phyloP scores from a whole-genome alignment of 2,329 filamentous ascomycete genomes.

The Nannizzia gypsea region DNA sequence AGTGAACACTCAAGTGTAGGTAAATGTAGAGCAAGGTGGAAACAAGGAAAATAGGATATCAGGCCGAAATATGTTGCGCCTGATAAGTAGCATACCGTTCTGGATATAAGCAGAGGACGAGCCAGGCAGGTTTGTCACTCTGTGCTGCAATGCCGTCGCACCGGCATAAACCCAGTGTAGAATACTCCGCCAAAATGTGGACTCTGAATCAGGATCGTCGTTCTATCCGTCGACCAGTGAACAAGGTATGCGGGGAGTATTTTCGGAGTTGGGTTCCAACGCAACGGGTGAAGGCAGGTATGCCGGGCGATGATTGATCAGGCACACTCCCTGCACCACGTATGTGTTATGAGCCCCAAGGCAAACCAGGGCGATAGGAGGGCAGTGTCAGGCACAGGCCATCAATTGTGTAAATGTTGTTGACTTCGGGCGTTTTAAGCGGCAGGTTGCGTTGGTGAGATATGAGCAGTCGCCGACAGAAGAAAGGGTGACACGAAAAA shows the following conservation, averaged over 20 bases:
- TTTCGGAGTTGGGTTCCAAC: not conserved
- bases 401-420: not conserved
- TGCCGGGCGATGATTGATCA: not conserved
- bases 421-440: not conserved
- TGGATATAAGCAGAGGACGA: not conserved
- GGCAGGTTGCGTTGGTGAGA: not conserved
- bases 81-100: not conserved
- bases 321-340: not conserved
- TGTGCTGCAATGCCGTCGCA: not conserved
- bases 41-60: not conserved
- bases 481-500: not conserved
- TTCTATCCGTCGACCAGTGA: not conserved
- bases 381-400: not conserved
- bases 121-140: not conserved
- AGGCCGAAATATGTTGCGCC: not conserved
- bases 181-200: constrained; percentile 2
- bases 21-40: not conserved
- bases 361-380: not conserved
- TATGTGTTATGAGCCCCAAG: not conserved
- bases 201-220: not conserved
- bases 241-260: not conserved
- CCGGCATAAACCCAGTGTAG: not conserved
- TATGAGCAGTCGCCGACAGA: not conserved
- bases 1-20: not conserved
- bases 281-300: not conserved